Percentiles rank a stretch among this genome's conserved stretches.
Conservation (phyloP, 495 filamentous ascomycete species). For the Rostrohypoxylon terebratum region DNA sequence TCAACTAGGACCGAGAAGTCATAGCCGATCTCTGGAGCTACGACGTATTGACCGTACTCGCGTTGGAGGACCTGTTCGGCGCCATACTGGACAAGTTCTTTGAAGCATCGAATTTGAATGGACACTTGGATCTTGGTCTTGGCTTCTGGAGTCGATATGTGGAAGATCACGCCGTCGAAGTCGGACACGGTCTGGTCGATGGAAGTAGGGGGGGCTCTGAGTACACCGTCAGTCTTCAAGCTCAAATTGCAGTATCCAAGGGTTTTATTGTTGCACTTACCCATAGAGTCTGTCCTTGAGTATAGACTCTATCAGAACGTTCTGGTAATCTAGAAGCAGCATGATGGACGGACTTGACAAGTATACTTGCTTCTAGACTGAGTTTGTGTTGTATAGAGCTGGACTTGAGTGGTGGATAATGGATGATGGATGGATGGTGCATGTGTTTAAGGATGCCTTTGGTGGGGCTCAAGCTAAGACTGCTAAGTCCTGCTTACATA, state of each 20-base stretch:
- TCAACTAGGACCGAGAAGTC: slow-evolving; percentile 94
- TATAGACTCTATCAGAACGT: slow-evolving; percentile 94
- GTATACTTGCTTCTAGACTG: slow-evolving; percentile 28
- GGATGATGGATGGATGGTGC: not conserved
- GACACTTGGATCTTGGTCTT: slow-evolving; percentile 95
- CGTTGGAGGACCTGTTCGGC: slow-evolving; percentile 89
- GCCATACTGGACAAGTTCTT: slow-evolving; percentile 90
- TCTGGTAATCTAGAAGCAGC: slow-evolving; percentile 99
- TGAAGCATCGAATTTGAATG: slow-evolving; percentile 92
- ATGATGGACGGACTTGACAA: slow-evolving; percentile 63
- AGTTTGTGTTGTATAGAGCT: slow-evolving; percentile 30
- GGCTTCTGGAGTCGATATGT: slow-evolving; percentile 92
- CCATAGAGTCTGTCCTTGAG: slow-evolving; percentile 94
- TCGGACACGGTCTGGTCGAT: slow-evolving; percentile 98
- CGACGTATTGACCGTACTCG: slow-evolving; percentile 94
- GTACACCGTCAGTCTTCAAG: slow-evolving; percentile 22
- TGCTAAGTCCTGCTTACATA: slow-evolving; percentile 1
- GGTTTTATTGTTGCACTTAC: slow-evolving; percentile 60
- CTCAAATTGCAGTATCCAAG: slow-evolving; percentile 8
- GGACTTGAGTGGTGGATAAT: slow-evolving; percentile 32
- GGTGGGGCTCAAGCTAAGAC: slow-evolving; percentile 30
- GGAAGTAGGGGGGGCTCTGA: slow-evolving; percentile 80
- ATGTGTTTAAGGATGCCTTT: slow-evolving; percentile 31
- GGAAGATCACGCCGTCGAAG: slow-evolving; percentile 97
- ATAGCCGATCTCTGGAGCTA: slow-evolving; percentile 87